Percentiles rank a stretch among this genome's conserved stretches.
These are phyloP conservation scores for Blastobotrys mokoenaii DNA, from an alignment of 805 yeast genomes.

Conservation along the genomic window DNA sequence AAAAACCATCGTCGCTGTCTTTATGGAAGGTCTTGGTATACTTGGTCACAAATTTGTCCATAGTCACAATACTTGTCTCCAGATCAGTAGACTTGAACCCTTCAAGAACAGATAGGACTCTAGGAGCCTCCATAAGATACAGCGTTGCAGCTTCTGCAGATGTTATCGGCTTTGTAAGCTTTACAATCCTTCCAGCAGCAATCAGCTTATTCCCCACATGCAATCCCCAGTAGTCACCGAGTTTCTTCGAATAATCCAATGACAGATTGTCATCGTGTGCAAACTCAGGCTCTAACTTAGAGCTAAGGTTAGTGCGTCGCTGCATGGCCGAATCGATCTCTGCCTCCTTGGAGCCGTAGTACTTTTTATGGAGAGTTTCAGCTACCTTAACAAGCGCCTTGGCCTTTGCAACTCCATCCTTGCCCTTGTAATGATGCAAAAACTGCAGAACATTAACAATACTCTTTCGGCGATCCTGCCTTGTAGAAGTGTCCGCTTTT, in stretches of 20 bases:
- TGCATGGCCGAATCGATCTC: too few relatives aligned
- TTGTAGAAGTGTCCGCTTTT: not conserved
- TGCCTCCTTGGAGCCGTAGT: slow-evolving; percentile 1
- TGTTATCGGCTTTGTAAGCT: not conserved
- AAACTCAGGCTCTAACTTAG: too few relatives aligned
- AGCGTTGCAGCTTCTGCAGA: not conserved
- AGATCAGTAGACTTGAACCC: slow-evolving; percentile 6
- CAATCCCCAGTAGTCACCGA: not conserved
- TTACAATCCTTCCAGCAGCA: not conserved
- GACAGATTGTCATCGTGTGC: too few relatives aligned
- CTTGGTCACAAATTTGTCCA: slow-evolving; percentile 14
- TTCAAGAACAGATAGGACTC: slow-evolving; percentile 11
- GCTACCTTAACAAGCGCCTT: not conserved
- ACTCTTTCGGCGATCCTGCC: not conserved
- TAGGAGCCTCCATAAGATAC: slow-evolving; percentile 7
- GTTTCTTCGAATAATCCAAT: too few relatives aligned
- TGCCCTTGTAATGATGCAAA: not conserved
- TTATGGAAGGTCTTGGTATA: slow-evolving; percentile 13
- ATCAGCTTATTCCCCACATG: not conserved
- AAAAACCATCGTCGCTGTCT: slow-evolving; percentile 6
- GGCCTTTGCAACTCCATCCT: not conserved
- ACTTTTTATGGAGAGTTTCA: slow-evolving; percentile 1
- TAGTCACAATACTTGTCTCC: slow-evolving; percentile 4
- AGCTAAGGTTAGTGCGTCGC: too few relatives aligned
- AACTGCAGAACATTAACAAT: slow-evolving; percentile 1